Evolutionary conservation across 805 yeast species (phyloP), one percentile per base, ranked within the genome.

Genomic region (Blastobotrys robertii): DNA sequence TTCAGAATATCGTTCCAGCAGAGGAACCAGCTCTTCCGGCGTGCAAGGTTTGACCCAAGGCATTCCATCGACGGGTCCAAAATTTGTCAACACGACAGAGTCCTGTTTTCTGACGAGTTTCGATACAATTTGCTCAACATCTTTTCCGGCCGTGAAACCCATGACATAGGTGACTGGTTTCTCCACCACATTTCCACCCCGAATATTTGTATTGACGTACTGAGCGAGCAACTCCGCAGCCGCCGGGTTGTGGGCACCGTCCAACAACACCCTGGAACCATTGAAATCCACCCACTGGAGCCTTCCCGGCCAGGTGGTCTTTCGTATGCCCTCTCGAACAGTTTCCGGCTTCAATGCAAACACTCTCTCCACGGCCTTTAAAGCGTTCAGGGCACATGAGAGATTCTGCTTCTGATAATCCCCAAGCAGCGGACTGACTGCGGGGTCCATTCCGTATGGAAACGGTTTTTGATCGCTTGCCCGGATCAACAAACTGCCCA

Each of bases 231-330:
- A 85, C n/a, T 64, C 61, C 0, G 96, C 92, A 0, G 97, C 95
- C 46, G 79, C 77, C 4, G 76, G 78, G 57, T 92, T 92, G 59
- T 92, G 97, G 0, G 97, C 97, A 2, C 97, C 97, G 63, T 90
- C 97, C 2, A 92, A 55, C 3, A 92, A 60, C 0, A 78, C 59
- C 1, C 53, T 49, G 0, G 68, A 41, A 5, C 48, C 52, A 15
- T 58, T 52, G 1, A 41, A 39, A 6, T 55, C 49, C n/a, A 69
- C 46, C 25, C 56, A 47, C 54, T 92, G 95, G 41, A 92, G 63
- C 47, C 98, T 66, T 1, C 97, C 97, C 0, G 94, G 94, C 97
- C 97, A 88, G 7, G 51, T 49, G 0, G 87, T 79, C 0, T 50
- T 41, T 1, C 53, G 40, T 0, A 88, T 60, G 0, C 96, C 95